Base-by-base conservation (phyloP, 768 basidiomycete species). In the Lactifluus subvellereus region DNA sequence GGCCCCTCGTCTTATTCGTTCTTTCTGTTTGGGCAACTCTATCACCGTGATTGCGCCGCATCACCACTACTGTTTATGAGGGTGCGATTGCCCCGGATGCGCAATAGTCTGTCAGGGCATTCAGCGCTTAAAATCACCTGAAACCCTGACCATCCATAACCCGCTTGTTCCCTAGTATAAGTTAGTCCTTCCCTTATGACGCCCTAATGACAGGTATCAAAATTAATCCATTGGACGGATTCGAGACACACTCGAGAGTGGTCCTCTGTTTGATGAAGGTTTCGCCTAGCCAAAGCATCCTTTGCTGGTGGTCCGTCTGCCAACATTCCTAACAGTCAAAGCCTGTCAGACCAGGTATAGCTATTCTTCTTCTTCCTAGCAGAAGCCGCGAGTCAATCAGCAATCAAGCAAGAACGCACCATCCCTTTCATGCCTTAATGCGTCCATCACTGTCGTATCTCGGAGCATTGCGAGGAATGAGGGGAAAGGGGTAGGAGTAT, bases 341-440 rank as follows among this genome's bases (percentile, higher is more conserved):
- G 33, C 14, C 55, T 62, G 33, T 42, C 37, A 32, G 30, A 56
- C 43, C 51, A 33, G 27, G 50, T 38, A 51, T 53, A 16, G 38
- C 20, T 18, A 32, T 62, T 37, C 20, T 20, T 42, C 11, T 43
- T 45, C 51, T 50, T 22, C 45, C 30, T 48, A 51, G 6, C 49
- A 22, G 18, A 58, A 32, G 51, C 37, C 42, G 13, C 9, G 13
- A 48, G 51, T 30, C 22, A 37, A 57, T 52, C 27, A 43, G 7
- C 42, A 51, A 40, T 47, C 50, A 59, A 52, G 35, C 35, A 30
- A 38, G 53, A 47, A 45, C 51, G 2, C 16, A 14, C 20, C 22
- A 38, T 49, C 47, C 30, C 30, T 18, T 32, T 50, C 30, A 54
- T 59, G 57, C 57, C 32, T 35, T 38, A 59, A 59, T 49, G 43